Evolutionary conservation across 2,329 filamentous ascomycete species (phyloP), one percentile per base, ranked within the genome.

Genomic region (Fusarium humuli): DNA sequence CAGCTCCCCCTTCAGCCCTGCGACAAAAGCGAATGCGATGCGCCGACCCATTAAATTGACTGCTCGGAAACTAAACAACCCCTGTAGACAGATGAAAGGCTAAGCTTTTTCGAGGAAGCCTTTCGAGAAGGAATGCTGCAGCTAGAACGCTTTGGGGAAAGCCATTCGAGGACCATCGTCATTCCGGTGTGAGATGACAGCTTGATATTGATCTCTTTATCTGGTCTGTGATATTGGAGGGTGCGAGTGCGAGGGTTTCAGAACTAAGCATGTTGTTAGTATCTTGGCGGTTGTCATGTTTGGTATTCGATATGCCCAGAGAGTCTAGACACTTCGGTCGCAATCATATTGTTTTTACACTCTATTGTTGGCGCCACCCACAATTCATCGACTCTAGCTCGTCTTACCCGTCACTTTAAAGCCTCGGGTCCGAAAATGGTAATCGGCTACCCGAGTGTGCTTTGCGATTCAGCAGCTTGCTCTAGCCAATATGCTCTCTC

Each of bases 131-230:
- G 30, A n/a, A 41, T 52, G 13, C 6, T 52, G 9, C 9, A 27
- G 5, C 67, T 58, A 70, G 25, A 46, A 40, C 23, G 13, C 25
- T 50, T 65, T 69, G 37, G 30, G 66, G 66, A 65, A 57, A 23
- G 34, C 44, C 61, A 52, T 70, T 57, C 67, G 61, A 70, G 67
- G 22, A 49, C 40, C 20, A 41, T 47, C 65, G 62, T 67, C 57
- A 70, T 46, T n/a, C 18, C 8, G 9, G 42, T 4, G 42, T 16
- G 18, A 22, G n/a, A 70, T 70, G 67, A 70, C 57, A 59, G 53
- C 49, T 64, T 52, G 62, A 70, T 70, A 34, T 44, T 41, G n/a
- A 13, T n/a, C 18, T 22, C 9, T n/a, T 46, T 25, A 27, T 42
- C 44, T 22, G 23, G 25, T 42, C 30, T 45, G 34, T 29, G 12